A percentile compares a stretch with the other conserved stretches of the same genome.
phyloP scores from a whole-genome alignment of 331 rosid genomes.

The Malus hybrid region DNA sequence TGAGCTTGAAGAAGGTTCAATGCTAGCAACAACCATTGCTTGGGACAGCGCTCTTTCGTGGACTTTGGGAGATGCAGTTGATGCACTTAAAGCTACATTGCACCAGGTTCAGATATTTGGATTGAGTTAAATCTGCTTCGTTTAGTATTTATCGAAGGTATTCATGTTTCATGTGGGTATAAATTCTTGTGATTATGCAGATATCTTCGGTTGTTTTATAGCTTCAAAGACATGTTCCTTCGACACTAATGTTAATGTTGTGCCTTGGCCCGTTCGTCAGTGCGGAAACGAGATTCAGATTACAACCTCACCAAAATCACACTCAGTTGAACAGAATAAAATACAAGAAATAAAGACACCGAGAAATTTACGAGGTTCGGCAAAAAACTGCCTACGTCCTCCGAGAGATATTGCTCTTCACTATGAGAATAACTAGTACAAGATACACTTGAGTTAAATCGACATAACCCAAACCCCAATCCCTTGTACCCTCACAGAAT shows the following conservation, averaged over 20 bases:
- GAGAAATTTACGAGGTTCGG: too few species aligned
- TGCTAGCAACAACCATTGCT: slow-evolving; percentile 75
- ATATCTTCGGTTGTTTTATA: slow-evolving; percentile 52
- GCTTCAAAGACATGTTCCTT: slow-evolving; percentile 44
- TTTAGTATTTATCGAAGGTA: neutral
- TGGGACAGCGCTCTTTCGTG: slow-evolving; percentile 81
- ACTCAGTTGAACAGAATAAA: too few species aligned
- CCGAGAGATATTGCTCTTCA: too few species aligned
- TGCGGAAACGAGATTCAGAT: too few species aligned
- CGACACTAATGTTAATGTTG: slow-evolving; percentile 44
- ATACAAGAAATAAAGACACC: too few species aligned
- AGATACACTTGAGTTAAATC: too few species aligned
- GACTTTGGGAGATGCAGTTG: slow-evolving; percentile 62
- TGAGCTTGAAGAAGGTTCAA: slow-evolving; percentile 77
- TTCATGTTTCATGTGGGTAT: neutral
- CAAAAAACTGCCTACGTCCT: too few species aligned
- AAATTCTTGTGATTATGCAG: slow-evolving; percentile 29
- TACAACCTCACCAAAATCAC: too few species aligned
- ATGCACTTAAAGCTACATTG: slow-evolving; percentile 56
- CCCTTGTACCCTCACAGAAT: too few species aligned
- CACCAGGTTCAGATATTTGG: slow-evolving; percentile 38
- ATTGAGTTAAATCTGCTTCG: neutral
- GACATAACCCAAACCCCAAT: too few species aligned
- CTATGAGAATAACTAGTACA: too few species aligned
- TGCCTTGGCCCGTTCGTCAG: too few species aligned